Conservation (phyloP, 257 asterid species). For the Rhazya stricta region DNA sequence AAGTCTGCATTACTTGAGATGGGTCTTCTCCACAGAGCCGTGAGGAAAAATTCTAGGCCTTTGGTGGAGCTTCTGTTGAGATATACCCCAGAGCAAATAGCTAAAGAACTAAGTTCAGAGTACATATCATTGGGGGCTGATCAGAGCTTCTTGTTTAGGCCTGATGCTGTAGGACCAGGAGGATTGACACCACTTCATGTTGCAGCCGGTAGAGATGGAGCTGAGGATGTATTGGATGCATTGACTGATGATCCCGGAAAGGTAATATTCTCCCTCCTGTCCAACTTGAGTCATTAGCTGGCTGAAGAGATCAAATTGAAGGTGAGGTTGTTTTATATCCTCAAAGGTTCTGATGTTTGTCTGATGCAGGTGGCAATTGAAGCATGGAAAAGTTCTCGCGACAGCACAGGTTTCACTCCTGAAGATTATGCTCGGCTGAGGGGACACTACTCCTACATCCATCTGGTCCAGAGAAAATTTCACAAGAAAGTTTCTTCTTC, state of each 20-base stretch:
- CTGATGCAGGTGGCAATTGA: constrained; percentile 53
- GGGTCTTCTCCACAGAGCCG: constrained; percentile 72
- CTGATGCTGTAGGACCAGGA: constrained; percentile 63
- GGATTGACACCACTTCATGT: constrained; percentile 82
- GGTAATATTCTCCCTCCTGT: constrained; percentile 30
- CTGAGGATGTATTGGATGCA: constrained; percentile 63
- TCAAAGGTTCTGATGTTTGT: background rate
- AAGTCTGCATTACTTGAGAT: constrained; percentile 49
- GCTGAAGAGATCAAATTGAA: background rate
- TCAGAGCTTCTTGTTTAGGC: constrained; percentile 47
- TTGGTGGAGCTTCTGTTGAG: constrained; percentile 60
- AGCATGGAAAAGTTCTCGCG: constrained; percentile 67
- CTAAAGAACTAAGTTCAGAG: constrained; percentile 47
- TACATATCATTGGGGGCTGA: constrained; percentile 30
- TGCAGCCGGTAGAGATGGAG: constrained; percentile 76
- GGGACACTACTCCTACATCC: constrained; percentile 73
- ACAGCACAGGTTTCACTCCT: constrained; percentile 67
- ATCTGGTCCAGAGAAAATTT: constrained; percentile 66
- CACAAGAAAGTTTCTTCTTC: constrained; percentile 33
- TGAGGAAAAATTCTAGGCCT: constrained; percentile 61
- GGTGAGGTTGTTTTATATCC: background rate
- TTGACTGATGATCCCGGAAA: constrained; percentile 67
- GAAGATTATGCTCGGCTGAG: constrained; percentile 75
- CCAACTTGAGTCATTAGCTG: background rate
- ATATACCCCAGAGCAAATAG: constrained; percentile 49